These are phyloP conservation scores for Phytophthora palmivora DNA, from an alignment of 352 stramenopile genomes.

Conservation along the genomic window DNA sequence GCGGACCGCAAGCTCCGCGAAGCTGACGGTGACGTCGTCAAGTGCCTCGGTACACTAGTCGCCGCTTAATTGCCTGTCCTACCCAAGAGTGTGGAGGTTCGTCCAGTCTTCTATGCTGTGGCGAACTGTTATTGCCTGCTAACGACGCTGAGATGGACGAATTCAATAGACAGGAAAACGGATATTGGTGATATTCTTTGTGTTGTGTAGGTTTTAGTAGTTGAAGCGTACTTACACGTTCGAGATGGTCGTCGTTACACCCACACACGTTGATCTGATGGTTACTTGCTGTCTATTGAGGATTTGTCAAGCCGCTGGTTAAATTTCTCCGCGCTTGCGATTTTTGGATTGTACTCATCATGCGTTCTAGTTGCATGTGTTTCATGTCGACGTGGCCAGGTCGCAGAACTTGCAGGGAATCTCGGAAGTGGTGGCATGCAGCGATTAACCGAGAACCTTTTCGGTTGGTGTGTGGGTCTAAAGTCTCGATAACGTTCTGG, in stretches of 20 bases:
- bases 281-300: slow-evolving; percentile 16
- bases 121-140: slow-evolving; percentile 4
- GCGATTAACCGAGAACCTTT: slow-evolving; percentile 71
- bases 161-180: slow-evolving; percentile 37
- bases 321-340: slow-evolving; percentile 55
- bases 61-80: slow-evolving; percentile 26
- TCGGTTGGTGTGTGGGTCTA: slow-evolving; percentile 69
- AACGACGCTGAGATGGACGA: not conserved
- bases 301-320: slow-evolving; percentile 1
- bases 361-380: slow-evolving; percentile 58
- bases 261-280: not conserved
- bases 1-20: slow-evolving; percentile 88
- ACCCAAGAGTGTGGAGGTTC: not conserved
- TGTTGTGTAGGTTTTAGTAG: slow-evolving; percentile 10
- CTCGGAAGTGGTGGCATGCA: slow-evolving; percentile 76
- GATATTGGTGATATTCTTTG: slow-evolving; percentile 11
- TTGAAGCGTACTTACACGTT: slow-evolving; percentile 13
- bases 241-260: not conserved
- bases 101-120: not conserved
- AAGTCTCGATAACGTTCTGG: slow-evolving; percentile 63
- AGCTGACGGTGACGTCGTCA: slow-evolving; percentile 72
- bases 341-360: slow-evolving; percentile 76
- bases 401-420: slow-evolving; percentile 69
- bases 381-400: slow-evolving; percentile 66
- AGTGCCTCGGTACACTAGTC: slow-evolving; percentile 71